These are phyloP conservation scores for Viola pubescens DNA, from an alignment of 441 rosid species.

Conservation along the genomic window DNA sequence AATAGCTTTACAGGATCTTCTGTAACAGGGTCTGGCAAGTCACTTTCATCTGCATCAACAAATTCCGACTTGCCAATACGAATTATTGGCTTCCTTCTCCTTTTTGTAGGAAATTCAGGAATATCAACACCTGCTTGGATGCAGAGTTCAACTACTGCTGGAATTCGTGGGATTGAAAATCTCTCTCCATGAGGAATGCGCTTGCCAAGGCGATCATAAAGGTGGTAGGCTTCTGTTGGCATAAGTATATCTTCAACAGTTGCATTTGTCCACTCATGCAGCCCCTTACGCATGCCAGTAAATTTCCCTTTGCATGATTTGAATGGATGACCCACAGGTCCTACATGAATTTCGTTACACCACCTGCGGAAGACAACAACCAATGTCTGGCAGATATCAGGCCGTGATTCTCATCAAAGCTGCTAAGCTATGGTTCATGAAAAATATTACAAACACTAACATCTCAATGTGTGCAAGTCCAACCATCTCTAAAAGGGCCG, in stretches of 20 bases:
- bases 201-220: conserved; percentile 64
- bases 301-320: conserved; percentile 76
- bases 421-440: no score
- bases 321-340: conserved; percentile 82
- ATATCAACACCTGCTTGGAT: conserved; percentile 82
- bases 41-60: conserved; percentile 84
- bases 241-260: conserved; percentile 56
- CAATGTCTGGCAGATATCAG: not conserved
- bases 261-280: conserved; percentile 73
- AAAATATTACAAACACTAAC: no score
- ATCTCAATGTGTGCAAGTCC: no score
- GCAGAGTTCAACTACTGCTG: conserved; percentile 84
- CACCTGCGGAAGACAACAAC: conserved; percentile 36
- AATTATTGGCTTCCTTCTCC: conserved; percentile 82
- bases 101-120: conserved; percentile 68
- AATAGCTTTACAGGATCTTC: conserved; percentile 41
- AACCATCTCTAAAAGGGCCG: no score
- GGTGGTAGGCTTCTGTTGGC: conserved; percentile 77
- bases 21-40: conserved; percentile 62
- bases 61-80: conserved; percentile 69
- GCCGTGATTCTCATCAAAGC: not conserved
- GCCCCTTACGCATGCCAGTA: conserved; percentile 65
- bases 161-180: conserved; percentile 68
- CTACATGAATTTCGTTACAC: conserved; percentile 90
- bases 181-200: conserved; percentile 78